phyloP scores from a whole-genome alignment of 1,284 basidiomycete species.

The Ganoderma leucocontextum region DNA sequence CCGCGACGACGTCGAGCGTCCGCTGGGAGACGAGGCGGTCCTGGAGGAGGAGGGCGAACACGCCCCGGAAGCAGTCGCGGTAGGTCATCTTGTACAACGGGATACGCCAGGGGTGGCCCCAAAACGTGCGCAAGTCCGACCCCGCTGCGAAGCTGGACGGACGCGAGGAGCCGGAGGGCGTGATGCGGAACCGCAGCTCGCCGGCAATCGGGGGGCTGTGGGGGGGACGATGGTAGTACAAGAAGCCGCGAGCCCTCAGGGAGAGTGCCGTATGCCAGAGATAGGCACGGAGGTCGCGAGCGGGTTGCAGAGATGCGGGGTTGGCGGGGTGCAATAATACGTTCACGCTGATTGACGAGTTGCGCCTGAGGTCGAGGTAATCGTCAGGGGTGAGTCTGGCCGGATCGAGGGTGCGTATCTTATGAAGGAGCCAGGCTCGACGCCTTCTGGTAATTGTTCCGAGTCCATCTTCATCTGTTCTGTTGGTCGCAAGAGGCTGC shows the following conservation, averaged over 20 bases:
- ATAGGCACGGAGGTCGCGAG: too few relatives aligned
- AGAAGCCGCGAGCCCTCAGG: not conserved
- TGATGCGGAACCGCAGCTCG: not conserved
- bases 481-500: too few relatives aligned
- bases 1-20: not conserved
- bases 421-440: too few relatives aligned
- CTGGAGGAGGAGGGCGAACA: not conserved
- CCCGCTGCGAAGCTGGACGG: not conserved
- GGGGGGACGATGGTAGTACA: not conserved
- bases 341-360: conserved; percentile 16
- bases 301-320: not conserved
- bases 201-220: not conserved
- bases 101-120: not conserved
- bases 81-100: not conserved
- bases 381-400: conserved; percentile 39
- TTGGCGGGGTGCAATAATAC: conserved; percentile 35
- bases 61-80: too few relatives aligned
- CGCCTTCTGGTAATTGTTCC: too few relatives aligned
- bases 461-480: not conserved
- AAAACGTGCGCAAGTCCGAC: not conserved
- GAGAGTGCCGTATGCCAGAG: not conserved
- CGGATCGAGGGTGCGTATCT: conserved; percentile 31
- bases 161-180: not conserved
- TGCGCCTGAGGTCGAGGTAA: conserved; percentile 19
- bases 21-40: not conserved